Percentiles rank a stretch among this genome's conserved stretches.
These are phyloP conservation scores for Fraxinus excelsior DNA, from an alignment of 257 asterid species.

Conservation along the genomic window DNA sequence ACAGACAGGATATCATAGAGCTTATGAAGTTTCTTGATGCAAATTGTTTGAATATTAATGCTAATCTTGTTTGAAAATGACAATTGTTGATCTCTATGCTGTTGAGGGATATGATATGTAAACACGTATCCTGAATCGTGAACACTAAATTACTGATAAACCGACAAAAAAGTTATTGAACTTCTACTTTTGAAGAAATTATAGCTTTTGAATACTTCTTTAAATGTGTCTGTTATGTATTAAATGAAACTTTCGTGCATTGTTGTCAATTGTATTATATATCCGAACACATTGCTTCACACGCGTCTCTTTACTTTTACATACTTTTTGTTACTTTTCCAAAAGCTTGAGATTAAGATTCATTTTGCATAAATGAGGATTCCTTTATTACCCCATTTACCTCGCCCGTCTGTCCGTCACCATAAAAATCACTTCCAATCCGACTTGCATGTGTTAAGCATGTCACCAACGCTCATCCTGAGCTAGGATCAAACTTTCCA, in stretches of 20 bases:
- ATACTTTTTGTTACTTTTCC: constrained; percentile 7
- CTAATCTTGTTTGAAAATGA: background rate
- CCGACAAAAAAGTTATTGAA: constrained; percentile 24
- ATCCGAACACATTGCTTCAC: constrained; percentile 14
- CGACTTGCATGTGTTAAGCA: no score
- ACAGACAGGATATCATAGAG: background rate
- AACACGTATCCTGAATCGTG: constrained; percentile 2
- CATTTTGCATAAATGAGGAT: constrained; percentile 10
- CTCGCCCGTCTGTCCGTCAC: background rate
- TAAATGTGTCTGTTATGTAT: background rate
- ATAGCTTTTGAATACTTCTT: constrained; percentile 11
- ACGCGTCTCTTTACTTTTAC: constrained; percentile 7
- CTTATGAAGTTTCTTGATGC: background rate
- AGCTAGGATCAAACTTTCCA: no score
- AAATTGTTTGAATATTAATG: constrained; percentile 19
- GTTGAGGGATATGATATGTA: constrained; percentile 15
- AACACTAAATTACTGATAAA: constrained; percentile 17
- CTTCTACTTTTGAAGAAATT: constrained; percentile 1
- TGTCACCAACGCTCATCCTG: no score
- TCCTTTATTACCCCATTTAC: background rate
- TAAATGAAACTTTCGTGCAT: constrained; percentile 17
- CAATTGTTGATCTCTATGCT: background rate
- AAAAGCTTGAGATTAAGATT: constrained; percentile 7
- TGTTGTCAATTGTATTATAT: constrained; percentile 5
- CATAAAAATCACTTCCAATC: no score